Base-by-base conservation (phyloP, 2,329 filamentous ascomycete species). In the Pseudopithomyces maydicus region DNA sequence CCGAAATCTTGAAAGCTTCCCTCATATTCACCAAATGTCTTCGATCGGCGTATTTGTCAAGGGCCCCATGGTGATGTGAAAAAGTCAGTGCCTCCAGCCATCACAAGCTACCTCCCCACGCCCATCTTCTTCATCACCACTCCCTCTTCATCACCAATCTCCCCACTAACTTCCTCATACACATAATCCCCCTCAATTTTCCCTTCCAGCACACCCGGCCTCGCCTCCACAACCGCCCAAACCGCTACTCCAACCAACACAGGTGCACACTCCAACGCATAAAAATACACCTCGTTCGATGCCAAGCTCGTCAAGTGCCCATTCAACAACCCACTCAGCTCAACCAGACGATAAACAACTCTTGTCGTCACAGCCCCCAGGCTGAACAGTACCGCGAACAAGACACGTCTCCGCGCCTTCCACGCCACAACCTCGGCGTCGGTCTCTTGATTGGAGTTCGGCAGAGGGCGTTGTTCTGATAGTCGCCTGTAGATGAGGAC, bases 281-380 rank as follows among this genome's bases (percentile, higher is more conserved):
- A 56, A 26, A 53, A 56, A 29, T 48, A 56, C 3, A 56, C 35
- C 17, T 56, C 54, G 41, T 48, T 52, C 8, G 52, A 49, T n/a
- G 42, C 42, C 17, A 53, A 19, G 2, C 47, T n/a, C 6, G 32
- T 20, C n/a, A 56, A 14, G 6, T 48, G 20, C 3, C 54, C 54
- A 23, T 42, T 48, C 11, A 52, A 48, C 8, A 53, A 17, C 14
- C 42, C 48, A 17, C 22, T 38, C 33, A 56, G 54, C 36, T 56
- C 49, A 29, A 56, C 20, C 1, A 56, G 33, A 14, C 54, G 49
- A 32, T 56, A 56, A 2, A 29, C 39, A 14, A 43, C 36, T 20
- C 54, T 52, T 8, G 10, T 35, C 12, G n/a, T 17, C 20, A 56
- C 44, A 19, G 42, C 39, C 20, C n/a, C 36, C 1, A 56, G 20